Conservation (phyloP, 2,329 filamentous ascomycete genomes). For the Verticillium longisporum region DNA sequence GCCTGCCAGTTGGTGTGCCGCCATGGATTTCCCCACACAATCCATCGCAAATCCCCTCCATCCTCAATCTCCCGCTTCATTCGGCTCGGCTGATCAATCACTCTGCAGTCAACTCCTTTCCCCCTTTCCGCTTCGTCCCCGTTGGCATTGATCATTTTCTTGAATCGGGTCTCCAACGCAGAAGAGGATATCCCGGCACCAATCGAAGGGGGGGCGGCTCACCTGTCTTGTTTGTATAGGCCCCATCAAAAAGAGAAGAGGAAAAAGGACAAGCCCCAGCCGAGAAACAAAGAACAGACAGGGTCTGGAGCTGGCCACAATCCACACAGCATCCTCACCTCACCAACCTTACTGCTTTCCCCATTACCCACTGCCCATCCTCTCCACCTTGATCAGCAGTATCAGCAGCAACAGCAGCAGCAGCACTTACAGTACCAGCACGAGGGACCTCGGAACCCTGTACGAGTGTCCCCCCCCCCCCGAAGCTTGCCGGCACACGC, state of each 20-base stretch:
- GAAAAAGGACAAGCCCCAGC: neutral
- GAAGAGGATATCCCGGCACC: no score
- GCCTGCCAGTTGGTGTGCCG: neutral
- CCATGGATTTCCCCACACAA: conserved; percentile 7
- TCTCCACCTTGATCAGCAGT: neutral
- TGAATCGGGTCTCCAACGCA: neutral
- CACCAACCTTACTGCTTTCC: neutral
- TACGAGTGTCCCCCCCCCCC: conserved; percentile 6
- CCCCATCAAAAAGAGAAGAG: no score
- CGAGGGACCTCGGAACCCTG: neutral
- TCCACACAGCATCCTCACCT: no score
- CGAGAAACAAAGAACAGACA: neutral
- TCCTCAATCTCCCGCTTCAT: neutral
- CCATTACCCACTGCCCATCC: neutral
- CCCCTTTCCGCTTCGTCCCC: neutral
- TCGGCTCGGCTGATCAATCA: neutral
- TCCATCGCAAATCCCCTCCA: conserved; percentile 2
- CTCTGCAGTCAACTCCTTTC: neutral
- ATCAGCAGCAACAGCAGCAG: no score
- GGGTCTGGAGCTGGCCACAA: neutral
- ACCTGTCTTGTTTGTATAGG: no score
- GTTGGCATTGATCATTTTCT: neutral
- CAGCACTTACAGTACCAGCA: no score
- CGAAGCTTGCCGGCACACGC: neutral
- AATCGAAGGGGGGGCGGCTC: no score